phyloP scores from a whole-genome alignment of 768 basidiomycete genomes.

The Tulasnella sp. region DNA sequence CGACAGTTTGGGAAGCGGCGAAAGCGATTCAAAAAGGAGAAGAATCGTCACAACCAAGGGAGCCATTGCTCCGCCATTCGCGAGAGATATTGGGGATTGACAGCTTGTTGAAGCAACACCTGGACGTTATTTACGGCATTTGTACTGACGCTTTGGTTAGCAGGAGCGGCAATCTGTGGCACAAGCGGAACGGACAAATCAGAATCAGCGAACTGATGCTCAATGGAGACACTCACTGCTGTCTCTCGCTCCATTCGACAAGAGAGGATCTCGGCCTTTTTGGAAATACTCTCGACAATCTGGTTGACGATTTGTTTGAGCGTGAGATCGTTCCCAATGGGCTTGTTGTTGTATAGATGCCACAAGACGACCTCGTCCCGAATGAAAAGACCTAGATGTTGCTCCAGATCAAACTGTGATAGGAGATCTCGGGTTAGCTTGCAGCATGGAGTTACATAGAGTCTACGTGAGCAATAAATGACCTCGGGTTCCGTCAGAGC shows the following conservation, averaged over 20 bases:
- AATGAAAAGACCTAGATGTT: constrained; percentile 81
- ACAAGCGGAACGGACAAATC: neutral
- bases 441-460: neutral
- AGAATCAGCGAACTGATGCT: neutral
- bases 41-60: constrained; percentile 59
- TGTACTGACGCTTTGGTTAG: constrained; percentile 25
- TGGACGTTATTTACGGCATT: constrained; percentile 57
- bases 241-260: constrained; percentile 81
- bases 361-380: constrained; percentile 85
- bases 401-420: constrained; percentile 76
- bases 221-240: constrained; percentile 31
- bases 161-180: neutral
- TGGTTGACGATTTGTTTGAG: constrained; percentile 47
- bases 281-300: constrained; percentile 58
- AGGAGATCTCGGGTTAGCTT: constrained; percentile 9
- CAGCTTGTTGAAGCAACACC: constrained; percentile 72
- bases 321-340: constrained; percentile 44
- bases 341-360: constrained; percentile 45
- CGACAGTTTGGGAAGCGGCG: neutral
- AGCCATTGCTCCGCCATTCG: constrained; percentile 78
- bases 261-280: constrained; percentile 70
- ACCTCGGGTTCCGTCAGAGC: constrained; percentile 89
- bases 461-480: constrained; percentile 18
- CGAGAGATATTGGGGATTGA: constrained; percentile 72
- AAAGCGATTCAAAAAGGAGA: neutral